Base-by-base conservation (phyloP, 2,329 filamentous ascomycete species). In the Penicillium sp. region DNA sequence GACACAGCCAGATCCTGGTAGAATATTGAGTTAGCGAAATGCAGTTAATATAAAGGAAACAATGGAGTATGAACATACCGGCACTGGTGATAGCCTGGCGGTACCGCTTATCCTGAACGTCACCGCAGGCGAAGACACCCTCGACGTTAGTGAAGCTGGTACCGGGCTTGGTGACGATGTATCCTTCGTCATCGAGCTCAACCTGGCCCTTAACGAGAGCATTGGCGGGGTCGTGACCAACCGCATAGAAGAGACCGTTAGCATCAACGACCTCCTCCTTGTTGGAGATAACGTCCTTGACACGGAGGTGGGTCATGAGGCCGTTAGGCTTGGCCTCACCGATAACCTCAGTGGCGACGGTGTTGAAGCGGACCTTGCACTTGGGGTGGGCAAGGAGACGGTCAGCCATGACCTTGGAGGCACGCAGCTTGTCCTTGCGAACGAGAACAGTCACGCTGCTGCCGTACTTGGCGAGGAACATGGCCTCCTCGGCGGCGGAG, bases 101-200 rank as follows among this genome's bases (percentile, higher is more conserved):
- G 76, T 99, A 99, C 72, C 88, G 86, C 87, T 97, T 99, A 75
- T 99, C 95, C 80, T 99, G 94, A 10, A 99, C 95, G 73, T 99
- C 94, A 61, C 94, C 94, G 10, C 93, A 94, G 36, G 94, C 94
- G 72, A 97, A 99, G 19, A 99, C 91, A 73, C 94, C 94, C 71
- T 91, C 85, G 6, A 97, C 77, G 75, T 86, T 96, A 45, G 94
- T 99, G 70, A 88, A 82, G 56, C 91, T 91, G 43, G 91, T 93
- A 54, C 94, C 95, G 4, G 94, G 89, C 75, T 88, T 85, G 54
- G 94, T 99, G 66, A 91, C 75, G 57, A 99, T 85, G 77, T 99
- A 99, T 22, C 91, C 91, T 61, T 99, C 93, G 61, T 84, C 83
- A 70, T 99, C 95, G 69, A 88, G 89, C 60, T 94, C 84, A 58